Conservation (phyloP, 1,139 yeast genomes). For the Debaryomycetaceae sp. region DNA sequence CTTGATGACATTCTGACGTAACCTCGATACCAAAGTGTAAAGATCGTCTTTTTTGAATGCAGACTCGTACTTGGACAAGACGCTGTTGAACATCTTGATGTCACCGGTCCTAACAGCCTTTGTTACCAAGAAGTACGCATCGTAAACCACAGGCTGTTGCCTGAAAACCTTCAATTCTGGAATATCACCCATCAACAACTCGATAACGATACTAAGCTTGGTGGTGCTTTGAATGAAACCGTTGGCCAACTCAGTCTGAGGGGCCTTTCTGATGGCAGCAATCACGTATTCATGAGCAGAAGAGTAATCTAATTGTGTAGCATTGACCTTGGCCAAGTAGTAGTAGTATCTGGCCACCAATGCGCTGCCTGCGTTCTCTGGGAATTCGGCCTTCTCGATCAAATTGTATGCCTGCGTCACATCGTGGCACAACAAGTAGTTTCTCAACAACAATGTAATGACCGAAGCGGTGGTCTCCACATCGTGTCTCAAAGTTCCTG, state of each 20-base stretch:
- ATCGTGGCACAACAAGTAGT: constrained; percentile 74
- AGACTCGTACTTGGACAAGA: constrained; percentile 62
- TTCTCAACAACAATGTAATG: constrained; percentile 78
- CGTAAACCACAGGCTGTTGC: constrained; percentile 54
- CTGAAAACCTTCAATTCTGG: constrained; percentile 88
- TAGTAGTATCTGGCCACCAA: constrained; percentile 88
- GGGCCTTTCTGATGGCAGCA: constrained; percentile 95
- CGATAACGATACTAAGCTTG: constrained; percentile 83
- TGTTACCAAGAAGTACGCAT: constrained; percentile 83
- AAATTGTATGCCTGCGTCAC: constrained; percentile 85
- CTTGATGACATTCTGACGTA: constrained; percentile 95
- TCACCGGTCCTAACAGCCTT: constrained; percentile 94
- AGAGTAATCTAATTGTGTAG: constrained; percentile 90
- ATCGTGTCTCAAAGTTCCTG: constrained; percentile 90
- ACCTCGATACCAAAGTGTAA: constrained; percentile 78
- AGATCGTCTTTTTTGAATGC: constrained; percentile 73
- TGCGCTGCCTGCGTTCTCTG: constrained; percentile 81
- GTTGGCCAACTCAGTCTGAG: constrained; percentile 78
- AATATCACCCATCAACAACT: constrained; percentile 92
- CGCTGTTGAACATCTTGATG: constrained; percentile 71
- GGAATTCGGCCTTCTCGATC: constrained; percentile 85
- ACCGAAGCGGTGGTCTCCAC: constrained; percentile 86
- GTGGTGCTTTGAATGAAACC: constrained; percentile 92
- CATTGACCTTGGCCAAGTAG: constrained; percentile 84
- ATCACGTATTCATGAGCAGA: constrained; percentile 86